Evolutionary conservation across 2,329 filamentous ascomycete genomes (phyloP).

Genomic region (Aaosphaeria pasadenensis): DNA sequence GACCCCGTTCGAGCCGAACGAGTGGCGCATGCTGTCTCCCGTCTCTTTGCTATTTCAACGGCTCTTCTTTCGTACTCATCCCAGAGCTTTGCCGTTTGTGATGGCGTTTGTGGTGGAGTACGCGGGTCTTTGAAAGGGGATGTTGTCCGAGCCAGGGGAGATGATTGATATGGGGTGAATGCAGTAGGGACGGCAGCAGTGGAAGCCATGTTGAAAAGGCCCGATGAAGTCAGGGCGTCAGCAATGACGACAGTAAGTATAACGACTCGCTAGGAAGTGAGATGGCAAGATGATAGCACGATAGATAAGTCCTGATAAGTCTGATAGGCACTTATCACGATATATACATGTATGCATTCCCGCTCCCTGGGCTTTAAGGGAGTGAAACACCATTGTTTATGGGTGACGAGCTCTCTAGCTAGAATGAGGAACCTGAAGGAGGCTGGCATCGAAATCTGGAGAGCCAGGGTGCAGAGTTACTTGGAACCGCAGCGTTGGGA

Average conservation of each 20-base stretch:
- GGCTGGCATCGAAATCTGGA: constrained; percentile 21
- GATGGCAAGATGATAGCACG: constrained; percentile 8
- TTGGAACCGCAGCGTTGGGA: constrained; percentile 28
- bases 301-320: constrained; percentile 19
- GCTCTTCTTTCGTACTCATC: constrained; percentile 33
- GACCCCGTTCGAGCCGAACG: too few species aligned
- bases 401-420: constrained; percentile 11
- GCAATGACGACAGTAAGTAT: neutral
- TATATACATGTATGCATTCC: constrained; percentile 32
- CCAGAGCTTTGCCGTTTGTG: constrained; percentile 30
- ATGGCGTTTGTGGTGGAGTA: constrained; percentile 20
- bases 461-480: constrained; percentile 25
- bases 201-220: constrained; percentile 1
- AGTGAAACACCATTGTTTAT: constrained; percentile 34
- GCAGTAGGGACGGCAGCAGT: constrained; percentile 12
- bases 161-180: constrained; percentile 17
- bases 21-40: constrained; percentile 11
- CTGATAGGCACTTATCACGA: constrained; percentile 21
- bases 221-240: too few species aligned
- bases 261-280: constrained; percentile 1
- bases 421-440: constrained; percentile 15
- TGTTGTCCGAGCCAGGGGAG: constrained; percentile 19
- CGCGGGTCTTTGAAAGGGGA: constrained; percentile 27
- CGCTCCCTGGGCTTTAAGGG: constrained; percentile 22
- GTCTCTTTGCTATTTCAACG: constrained; percentile 26